Conservation (phyloP, 306 rosid genomes). For the Quercus dentata region DNA sequence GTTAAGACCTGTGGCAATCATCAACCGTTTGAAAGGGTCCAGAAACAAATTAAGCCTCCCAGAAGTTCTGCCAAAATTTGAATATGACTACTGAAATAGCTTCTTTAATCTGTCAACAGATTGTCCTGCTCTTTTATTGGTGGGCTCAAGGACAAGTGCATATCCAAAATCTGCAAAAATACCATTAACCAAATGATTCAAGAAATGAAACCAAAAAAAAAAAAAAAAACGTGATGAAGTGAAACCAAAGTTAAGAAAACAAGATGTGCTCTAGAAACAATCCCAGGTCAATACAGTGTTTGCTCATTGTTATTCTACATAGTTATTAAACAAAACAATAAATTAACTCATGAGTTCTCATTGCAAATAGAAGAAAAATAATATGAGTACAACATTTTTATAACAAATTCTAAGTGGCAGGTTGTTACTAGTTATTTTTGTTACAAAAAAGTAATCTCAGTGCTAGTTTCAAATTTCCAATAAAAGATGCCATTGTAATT, state of each 20-base stretch:
- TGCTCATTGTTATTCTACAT: neutral
- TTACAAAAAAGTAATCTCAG: no score
- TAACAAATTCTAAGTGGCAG: no score
- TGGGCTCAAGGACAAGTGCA: conserved; percentile 96
- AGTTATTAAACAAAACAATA: neutral
- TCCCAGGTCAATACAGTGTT: neutral
- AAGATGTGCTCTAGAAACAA: neutral
- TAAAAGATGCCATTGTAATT: no score
- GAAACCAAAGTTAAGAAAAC: neutral
- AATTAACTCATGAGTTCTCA: neutral
- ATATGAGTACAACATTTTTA: no score
- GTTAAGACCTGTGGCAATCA: neutral
- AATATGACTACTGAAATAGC: conserved; percentile 53
- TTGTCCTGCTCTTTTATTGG: conserved; percentile 84
- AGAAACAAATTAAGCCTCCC: conserved; percentile 8
- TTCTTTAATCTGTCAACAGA: conserved; percentile 78
- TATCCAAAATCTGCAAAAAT: conserved; percentile 67
- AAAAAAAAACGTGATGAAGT: neutral
- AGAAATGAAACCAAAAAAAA: neutral
- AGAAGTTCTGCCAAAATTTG: conserved; percentile 5
- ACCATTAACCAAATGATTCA: conserved; percentile 8
- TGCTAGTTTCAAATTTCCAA: no score
- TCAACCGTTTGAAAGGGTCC: neutral
- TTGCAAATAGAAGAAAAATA: neutral
- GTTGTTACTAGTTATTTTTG: no score